Percentiles rank a stretch among this genome's conserved stretches.
Evolutionary conservation across 805 yeast species (phyloP).

Genomic region (Pichia membranifaciens): DNA sequence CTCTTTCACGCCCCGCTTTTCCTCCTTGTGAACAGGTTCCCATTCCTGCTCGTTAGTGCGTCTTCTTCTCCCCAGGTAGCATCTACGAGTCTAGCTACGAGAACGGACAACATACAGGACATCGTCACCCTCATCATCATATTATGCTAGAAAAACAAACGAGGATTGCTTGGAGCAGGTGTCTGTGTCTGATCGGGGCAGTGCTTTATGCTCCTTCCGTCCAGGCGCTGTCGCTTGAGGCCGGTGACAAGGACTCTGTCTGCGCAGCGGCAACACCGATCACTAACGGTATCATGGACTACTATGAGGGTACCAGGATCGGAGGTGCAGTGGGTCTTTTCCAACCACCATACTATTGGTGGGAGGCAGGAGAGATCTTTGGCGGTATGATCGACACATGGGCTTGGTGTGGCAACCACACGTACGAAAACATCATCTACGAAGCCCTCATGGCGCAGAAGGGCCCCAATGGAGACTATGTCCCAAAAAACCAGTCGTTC

Average conservation of each 20-base stretch:
- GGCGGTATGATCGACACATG: slow-evolving; percentile 68
- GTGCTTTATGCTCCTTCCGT: background rate
- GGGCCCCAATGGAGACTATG: slow-evolving; percentile 58
- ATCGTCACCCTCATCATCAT: too few relatives aligned
- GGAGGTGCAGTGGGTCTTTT: slow-evolving; percentile 76
- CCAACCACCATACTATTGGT: slow-evolving; percentile 76
- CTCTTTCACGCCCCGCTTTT: too few relatives aligned
- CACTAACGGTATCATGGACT: slow-evolving; percentile 71
- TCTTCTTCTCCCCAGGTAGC: too few relatives aligned
- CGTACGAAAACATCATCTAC: slow-evolving; percentile 51
- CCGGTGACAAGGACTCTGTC: slow-evolving; percentile 24
- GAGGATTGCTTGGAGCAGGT: background rate
- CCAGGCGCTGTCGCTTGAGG: slow-evolving; percentile 15
- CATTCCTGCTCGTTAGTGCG: too few relatives aligned
- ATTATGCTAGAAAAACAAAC: background rate
- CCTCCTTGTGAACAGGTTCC: too few relatives aligned
- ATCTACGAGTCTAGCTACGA: too few relatives aligned
- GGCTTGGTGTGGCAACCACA: slow-evolving; percentile 60
- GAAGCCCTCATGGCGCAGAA: slow-evolving; percentile 62
- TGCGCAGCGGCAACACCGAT: slow-evolving; percentile 52
- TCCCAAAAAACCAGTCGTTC: slow-evolving; percentile 74
- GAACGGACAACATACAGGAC: too few relatives aligned
- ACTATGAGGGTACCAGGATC: slow-evolving; percentile 58
- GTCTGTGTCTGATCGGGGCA: background rate
- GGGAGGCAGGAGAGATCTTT: slow-evolving; percentile 85